These are phyloP conservation scores for Monosporascus sp. DNA, from an alignment of 2,329 filamentous ascomycete genomes.

Conservation along the genomic window DNA sequence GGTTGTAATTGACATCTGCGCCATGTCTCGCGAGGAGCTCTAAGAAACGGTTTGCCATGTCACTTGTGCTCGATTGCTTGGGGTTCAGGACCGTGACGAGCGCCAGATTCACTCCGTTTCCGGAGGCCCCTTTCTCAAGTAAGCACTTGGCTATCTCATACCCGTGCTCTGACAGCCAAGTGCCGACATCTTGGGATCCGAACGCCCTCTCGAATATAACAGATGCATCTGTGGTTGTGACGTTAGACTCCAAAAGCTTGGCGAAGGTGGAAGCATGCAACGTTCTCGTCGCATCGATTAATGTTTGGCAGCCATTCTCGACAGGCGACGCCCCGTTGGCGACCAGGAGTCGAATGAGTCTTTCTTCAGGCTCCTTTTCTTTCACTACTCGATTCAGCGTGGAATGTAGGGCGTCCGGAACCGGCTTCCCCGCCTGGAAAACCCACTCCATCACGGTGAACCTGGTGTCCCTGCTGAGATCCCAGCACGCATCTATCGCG, in stretches of 20 bases:
- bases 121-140: conserved; percentile 42
- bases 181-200: conserved; percentile 30
- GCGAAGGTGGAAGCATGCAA: conserved; percentile 34
- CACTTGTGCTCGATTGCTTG: conserved; percentile 31
- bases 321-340: conserved; percentile 47
- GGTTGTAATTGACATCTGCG: conserved; percentile 44
- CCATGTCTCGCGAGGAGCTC: conserved; percentile 36
- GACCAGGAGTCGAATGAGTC: conserved; percentile 43
- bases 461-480: conserved; percentile 41
- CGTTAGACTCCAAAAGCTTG: conserved; percentile 36
- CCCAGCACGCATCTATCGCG: conserved; percentile 50
- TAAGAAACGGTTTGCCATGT: conserved; percentile 41
- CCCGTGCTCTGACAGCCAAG: conserved; percentile 44
- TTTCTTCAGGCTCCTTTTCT: conserved; percentile 45
- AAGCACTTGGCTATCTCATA: conserved; percentile 42
- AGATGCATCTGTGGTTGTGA: conserved; percentile 38
- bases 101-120: conserved; percentile 39
- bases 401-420: conserved; percentile 45
- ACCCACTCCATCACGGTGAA: conserved; percentile 44
- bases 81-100: conserved; percentile 42
- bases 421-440: conserved; percentile 44
- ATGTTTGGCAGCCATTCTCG: conserved; percentile 45
- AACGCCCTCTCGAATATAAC: conserved; percentile 42
- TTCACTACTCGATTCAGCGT: conserved; percentile 47
- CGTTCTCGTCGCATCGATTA: conserved; percentile 43